A percentile compares a stretch with the other conserved stretches of the same genome.
These are phyloP conservation scores for Trypanosoma cruzi DNA, from an alignment of 208 protist species.

Conservation along the genomic window DNA sequence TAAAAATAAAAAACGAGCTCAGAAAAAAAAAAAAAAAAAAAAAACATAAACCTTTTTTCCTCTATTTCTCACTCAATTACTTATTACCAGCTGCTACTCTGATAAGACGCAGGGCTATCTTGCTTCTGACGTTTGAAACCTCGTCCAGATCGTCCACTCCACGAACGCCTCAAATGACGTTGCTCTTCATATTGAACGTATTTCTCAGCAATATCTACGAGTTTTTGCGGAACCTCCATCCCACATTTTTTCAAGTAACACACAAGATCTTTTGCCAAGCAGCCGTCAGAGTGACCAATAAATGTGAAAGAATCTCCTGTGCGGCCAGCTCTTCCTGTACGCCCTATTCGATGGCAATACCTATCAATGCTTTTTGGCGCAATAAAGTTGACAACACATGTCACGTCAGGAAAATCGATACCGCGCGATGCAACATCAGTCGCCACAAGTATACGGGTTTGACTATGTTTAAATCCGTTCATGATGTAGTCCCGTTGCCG, in stretches of 20 bases:
- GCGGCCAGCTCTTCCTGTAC: constrained; percentile 92
- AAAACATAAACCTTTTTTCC: background rate
- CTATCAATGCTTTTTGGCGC: constrained; percentile 91
- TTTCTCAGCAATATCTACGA: constrained; percentile 47
- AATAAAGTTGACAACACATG: constrained; percentile 94
- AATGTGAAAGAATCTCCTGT: constrained; percentile 89
- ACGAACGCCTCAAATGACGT: constrained; percentile 12
- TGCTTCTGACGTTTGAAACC: constrained; percentile 10
- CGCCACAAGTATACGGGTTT: constrained; percentile 90
- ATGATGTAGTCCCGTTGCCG: constrained; percentile 90
- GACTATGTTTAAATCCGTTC: constrained; percentile 85
- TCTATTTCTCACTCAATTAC: background rate
- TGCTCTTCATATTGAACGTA: constrained; percentile 28
- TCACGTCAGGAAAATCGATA: constrained; percentile 95
- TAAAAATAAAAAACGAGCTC: constrained; percentile 2
- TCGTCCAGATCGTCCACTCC: constrained; percentile 13
- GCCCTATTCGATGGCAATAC: constrained; percentile 96
- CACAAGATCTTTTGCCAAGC: constrained; percentile 61
- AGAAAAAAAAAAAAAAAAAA: constrained; percentile 1
- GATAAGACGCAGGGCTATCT: background rate
- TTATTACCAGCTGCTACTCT: constrained; percentile 26
- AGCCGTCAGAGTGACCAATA: constrained; percentile 52
- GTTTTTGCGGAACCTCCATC: constrained; percentile 46
- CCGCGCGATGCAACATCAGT: constrained; percentile 95
- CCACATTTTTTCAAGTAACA: constrained; percentile 75